Conservation (phyloP, 371 early-diverging fungal species). For the Mortierella sp. region DNA sequence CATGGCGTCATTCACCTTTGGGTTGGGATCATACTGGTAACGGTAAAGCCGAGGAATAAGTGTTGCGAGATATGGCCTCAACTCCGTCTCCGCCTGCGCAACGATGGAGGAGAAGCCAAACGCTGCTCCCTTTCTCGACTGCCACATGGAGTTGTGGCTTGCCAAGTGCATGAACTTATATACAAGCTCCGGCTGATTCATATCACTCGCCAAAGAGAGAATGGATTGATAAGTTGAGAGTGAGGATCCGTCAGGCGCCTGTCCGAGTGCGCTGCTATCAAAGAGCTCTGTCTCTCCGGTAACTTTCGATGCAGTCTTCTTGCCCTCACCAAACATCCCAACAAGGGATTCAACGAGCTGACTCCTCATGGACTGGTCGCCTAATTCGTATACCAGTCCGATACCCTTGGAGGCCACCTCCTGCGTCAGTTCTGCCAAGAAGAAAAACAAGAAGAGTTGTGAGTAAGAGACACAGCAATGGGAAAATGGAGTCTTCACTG, state of each 20-base stretch:
- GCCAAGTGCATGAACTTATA: slow-evolving; percentile 96
- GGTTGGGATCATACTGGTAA: slow-evolving; percentile 90
- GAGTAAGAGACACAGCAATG: background rate
- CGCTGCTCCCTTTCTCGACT: slow-evolving; percentile 90
- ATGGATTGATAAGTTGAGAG: slow-evolving; percentile 89
- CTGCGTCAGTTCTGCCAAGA: slow-evolving; percentile 71
- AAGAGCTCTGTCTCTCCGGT: slow-evolving; percentile 84
- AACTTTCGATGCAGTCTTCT: slow-evolving; percentile 73
- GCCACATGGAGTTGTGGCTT: slow-evolving; percentile 90
- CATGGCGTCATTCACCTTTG: slow-evolving; percentile 89
- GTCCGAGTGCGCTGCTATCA: slow-evolving; percentile 76
- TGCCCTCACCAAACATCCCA: slow-evolving; percentile 70
- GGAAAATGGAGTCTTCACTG: background rate
- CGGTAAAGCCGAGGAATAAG: slow-evolving; percentile 89
- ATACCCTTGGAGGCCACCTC: slow-evolving; percentile 91
- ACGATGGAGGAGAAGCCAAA: slow-evolving; percentile 89
- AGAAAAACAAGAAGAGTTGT: background rate
- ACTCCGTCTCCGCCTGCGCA: slow-evolving; percentile 79
- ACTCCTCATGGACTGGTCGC: slow-evolving; percentile 76
- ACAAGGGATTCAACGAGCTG: slow-evolving; percentile 72
- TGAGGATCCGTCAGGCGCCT: slow-evolving; percentile 84
- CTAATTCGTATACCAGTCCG: slow-evolving; percentile 88
- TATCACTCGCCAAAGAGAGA: slow-evolving; percentile 88
- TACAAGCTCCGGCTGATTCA: slow-evolving; percentile 95
- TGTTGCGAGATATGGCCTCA: slow-evolving; percentile 79